Evolutionary conservation across 2,329 filamentous ascomycete species (phyloP).

Genomic region (Cyphellophora europaea): DNA sequence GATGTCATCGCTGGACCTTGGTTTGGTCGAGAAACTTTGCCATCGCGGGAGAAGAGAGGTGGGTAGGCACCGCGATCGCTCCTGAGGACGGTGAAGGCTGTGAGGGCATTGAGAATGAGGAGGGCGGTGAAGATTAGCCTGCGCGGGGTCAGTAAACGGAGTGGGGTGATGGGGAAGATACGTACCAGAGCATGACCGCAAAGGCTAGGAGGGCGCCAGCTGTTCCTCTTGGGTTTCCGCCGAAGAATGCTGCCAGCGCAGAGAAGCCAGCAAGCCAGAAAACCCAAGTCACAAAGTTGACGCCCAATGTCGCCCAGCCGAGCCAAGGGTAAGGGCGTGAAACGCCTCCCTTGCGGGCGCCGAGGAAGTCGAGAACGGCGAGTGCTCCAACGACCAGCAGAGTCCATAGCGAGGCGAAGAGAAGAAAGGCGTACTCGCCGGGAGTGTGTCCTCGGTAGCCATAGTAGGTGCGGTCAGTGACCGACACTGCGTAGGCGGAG

Average conservation of each 20-base stretch:
- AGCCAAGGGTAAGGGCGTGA: slow-evolving; percentile 18
- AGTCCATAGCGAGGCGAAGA: slow-evolving; percentile 22
- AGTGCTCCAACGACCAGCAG: slow-evolving; percentile 13
- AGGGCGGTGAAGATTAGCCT: slow-evolving; percentile 24
- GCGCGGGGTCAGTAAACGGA: neutral
- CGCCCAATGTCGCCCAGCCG: slow-evolving; percentile 13
- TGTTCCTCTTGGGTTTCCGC: neutral
- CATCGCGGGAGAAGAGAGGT: neutral
- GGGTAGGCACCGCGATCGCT: slow-evolving; percentile 11
- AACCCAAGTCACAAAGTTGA: slow-evolving; percentile 23
- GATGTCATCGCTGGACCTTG: neutral
- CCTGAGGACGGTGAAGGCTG: slow-evolving; percentile 20
- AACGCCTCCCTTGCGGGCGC: slow-evolving; percentile 11
- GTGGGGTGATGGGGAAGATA: neutral
- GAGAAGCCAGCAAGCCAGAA: slow-evolving; percentile 25
- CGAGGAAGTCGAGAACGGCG: slow-evolving; percentile 16
- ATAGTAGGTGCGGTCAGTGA: slow-evolving; percentile 4
- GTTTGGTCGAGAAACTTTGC: slow-evolving; percentile 1
- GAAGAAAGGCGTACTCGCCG: slow-evolving; percentile 14
- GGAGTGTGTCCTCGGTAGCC: slow-evolving; percentile 8
- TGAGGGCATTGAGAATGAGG: slow-evolving; percentile 21
- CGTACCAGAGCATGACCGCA: slow-evolving; percentile 22
- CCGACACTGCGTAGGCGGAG: slow-evolving; percentile 12
- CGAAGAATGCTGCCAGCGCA: slow-evolving; percentile 17
- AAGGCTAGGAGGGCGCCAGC: slow-evolving; percentile 21